Base-by-base conservation (phyloP, 768 basidiomycete species). In the Trametes elegans region DNA sequence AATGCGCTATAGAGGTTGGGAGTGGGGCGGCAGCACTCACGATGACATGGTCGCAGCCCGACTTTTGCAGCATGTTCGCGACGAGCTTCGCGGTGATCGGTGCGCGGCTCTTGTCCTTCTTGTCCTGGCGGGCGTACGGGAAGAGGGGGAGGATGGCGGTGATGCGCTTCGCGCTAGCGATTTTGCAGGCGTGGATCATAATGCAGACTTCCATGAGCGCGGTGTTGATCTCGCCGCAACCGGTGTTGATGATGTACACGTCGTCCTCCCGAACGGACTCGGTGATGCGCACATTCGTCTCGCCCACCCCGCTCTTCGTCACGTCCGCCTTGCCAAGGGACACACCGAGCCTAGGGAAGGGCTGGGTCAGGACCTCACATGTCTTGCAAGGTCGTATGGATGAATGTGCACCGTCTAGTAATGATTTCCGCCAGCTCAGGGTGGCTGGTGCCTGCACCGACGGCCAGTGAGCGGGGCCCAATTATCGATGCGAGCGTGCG, bases 141-240 rank as follows among this genome's bases (percentile, higher is more conserved):
- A 93, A 99, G 31, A 97, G 82, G 36, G 97, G 97, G 54, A 98
- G 83, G 59, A 99, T 94, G n/a, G 96, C 97, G 6, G 97, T 99
- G 68, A 99, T 98, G 58, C 97, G 80, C 72, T 90, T 91, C 42
- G 97, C 95, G 61, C 93, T 96, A n/a, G 97, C 96, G 65, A 98
- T 98, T 76, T 95, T 96, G 84, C 96, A 97, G 9, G 97, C 95
- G 69, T 98, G 95, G 66, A 98, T 93, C 93, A 99, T 96, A 66
- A 98, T 98, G 70, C 95, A 93, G 41, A 94, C 82, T 71, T 98
- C 97, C 93, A 99, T 98, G 60, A 99, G 83, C 35, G 95, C 80
- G 24, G 92, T 94, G 68, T 98, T 98, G 64, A 98, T 83, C 52
- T 85, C 76, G 21, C 88, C 85, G 64, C 87, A 87, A 13, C 92